Percentiles rank a stretch among this genome's conserved stretches.
Evolutionary conservation across 2,329 filamentous ascomycete genomes (phyloP).

Genomic region (Aspergillus pseudotamarii): DNA sequence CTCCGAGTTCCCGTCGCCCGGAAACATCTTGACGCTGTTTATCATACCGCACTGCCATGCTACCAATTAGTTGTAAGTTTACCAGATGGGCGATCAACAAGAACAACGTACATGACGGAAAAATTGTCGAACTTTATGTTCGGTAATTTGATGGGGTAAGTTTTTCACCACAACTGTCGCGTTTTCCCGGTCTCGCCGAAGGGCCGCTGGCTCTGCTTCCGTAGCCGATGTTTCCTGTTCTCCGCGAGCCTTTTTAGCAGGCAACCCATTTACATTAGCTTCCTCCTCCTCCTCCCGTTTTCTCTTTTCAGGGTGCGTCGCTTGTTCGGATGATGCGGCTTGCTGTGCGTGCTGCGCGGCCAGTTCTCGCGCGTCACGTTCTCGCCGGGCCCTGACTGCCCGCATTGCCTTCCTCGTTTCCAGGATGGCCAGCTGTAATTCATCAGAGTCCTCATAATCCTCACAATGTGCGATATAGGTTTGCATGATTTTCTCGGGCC

Average conservation of each 20-base stretch:
- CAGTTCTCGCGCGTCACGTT: constrained; percentile 65
- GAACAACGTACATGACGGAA: constrained; percentile 68
- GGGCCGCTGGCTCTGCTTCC: constrained; percentile 36
- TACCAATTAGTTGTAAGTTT: constrained; percentile 14
- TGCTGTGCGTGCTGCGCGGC: constrained; percentile 38
- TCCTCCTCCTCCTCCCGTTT: constrained; percentile 69
- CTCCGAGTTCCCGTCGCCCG: constrained; percentile 62
- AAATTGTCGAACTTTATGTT: constrained; percentile 79
- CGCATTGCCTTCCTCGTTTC: constrained; percentile 71
- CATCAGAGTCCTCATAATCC: constrained; percentile 80
- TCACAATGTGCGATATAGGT: constrained; percentile 65
- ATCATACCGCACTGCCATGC: constrained; percentile 69
- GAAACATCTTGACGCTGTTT: constrained; percentile 71
- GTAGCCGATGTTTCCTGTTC: constrained; percentile 42
- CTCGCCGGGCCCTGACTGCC: constrained; percentile 64
- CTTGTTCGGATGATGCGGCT: constrained; percentile 24
- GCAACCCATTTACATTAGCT: constrained; percentile 53
- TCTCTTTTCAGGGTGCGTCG: constrained; percentile 56
- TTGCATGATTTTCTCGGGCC: constrained; percentile 54
- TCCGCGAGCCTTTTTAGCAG: constrained; percentile 68
- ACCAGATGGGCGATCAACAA: background rate
- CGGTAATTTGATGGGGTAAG: constrained; percentile 69
- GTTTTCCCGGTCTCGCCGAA: constrained; percentile 87
- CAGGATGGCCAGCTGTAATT: constrained; percentile 73
- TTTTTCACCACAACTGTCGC: constrained; percentile 80